Evolutionary conservation across 2,329 filamentous ascomycete species (phyloP).

Genomic region (Fusarium odoratissimum): DNA sequence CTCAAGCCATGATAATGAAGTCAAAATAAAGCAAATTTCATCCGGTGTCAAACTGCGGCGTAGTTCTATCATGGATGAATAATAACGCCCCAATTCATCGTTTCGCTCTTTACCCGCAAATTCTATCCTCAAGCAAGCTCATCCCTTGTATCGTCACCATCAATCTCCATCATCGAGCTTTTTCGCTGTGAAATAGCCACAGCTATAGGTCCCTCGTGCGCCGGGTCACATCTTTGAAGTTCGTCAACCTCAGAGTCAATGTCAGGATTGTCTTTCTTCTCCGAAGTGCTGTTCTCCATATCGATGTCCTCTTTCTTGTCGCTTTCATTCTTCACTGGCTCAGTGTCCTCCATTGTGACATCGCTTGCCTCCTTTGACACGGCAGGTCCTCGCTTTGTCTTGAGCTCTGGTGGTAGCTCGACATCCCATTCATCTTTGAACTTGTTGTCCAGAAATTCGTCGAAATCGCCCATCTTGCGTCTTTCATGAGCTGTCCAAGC

Average conservation of each 20-base stretch:
- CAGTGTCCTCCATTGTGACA: constrained; percentile 22
- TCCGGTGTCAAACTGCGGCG: neutral
- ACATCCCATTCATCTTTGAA: constrained; percentile 63
- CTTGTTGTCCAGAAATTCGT: constrained; percentile 57
- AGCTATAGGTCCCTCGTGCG: neutral
- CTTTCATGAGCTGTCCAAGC: constrained; percentile 64
- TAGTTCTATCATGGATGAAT: neutral
- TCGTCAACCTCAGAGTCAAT: constrained; percentile 1
- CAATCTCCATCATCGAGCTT: constrained; percentile 23
- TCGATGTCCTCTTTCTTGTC: neutral
- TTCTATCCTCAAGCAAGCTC: constrained; percentile 4
- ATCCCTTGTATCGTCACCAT: constrained; percentile 12
- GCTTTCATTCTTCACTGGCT: neutral
- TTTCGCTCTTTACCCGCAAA: neutral
- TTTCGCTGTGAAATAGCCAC: neutral
- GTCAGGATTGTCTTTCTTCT: neutral
- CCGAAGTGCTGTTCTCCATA: neutral
- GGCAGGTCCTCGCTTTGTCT: constrained; percentile 21
- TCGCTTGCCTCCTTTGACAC: constrained; percentile 9
- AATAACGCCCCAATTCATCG: neutral
- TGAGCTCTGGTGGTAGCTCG: constrained; percentile 52
- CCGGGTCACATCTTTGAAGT: neutral
- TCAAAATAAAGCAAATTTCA: neutral
- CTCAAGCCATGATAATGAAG: neutral
- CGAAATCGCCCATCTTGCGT: constrained; percentile 62